Base-by-base conservation (phyloP, 2,329 filamentous ascomycete genomes). In the Arthrobotrys pseudoclavata region DNA sequence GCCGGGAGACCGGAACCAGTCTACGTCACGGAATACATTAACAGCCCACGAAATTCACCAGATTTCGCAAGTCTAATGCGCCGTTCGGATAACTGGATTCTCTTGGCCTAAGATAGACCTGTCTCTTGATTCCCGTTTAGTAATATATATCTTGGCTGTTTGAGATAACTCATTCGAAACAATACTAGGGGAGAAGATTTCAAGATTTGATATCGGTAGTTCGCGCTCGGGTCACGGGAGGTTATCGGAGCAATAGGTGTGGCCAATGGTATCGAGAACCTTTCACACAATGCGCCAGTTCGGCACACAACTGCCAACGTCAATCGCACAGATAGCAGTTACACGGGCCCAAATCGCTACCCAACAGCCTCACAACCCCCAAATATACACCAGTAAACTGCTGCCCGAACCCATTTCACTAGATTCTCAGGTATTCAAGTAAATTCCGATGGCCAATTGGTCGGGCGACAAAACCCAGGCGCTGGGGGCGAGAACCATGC, bases 391-490 rank as follows among this genome's bases (percentile, higher is more conserved):
- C 31, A 31, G 26, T 29, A 24, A 40, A 22, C 45, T n/a, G 37
- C 47, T 34, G 24, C 31, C 57, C 48, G 40, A 60, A n/a, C 29
- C 29, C 10, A 61, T 24, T 55, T 26, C 24, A 52, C 4, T n/a
- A 18, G n/a, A 47, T 48, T 4, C 50, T 22, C 10, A 31, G 45
- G 24, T 29, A 26, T 20, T 26, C 55, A 37, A 69, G 55, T 26
- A 34, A 26, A 52, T 68, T 62, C 48, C 10, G 45, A 62, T 60
- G 61, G 24, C 50, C 60, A 76, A 70, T 70, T 61, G 50, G 66
- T 40, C 20, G 31, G 55, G 48, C 62, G 47, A 55, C 29, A 66
- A 47, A 47, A 60, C 29, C 40, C 42, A 12, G 50, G 66, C 40
- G 60, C 29, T 31, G 29, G 60, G 48, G 31, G 55, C 47, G n/a